A percentile compares a stretch with the other conserved stretches of the same genome.
Conservation (phyloP, 257 asterid genomes). For the Nicotiana noctiflora region DNA sequence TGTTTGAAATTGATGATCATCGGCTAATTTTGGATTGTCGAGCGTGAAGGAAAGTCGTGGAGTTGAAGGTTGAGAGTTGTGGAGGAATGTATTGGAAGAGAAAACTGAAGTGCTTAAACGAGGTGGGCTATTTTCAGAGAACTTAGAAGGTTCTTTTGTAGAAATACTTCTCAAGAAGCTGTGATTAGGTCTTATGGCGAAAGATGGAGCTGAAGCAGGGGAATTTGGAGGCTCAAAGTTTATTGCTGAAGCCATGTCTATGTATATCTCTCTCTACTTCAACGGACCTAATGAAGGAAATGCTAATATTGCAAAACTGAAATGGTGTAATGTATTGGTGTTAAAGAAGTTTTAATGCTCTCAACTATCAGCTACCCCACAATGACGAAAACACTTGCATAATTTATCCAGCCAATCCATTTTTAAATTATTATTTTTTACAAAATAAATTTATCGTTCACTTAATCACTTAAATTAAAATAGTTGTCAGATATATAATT, state of each 20-base stretch:
- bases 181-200: slow-evolving; percentile 38
- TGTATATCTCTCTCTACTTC: neutral
- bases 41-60: slow-evolving; percentile 47
- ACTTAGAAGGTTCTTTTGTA: slow-evolving; percentile 43
- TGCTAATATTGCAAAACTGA: neutral
- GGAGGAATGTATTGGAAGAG: slow-evolving; percentile 28
- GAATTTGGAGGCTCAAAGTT: slow-evolving; percentile 29
- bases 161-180: slow-evolving; percentile 59
- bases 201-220: slow-evolving; percentile 23
- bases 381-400: neutral
- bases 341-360: neutral
- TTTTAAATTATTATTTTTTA: no score
- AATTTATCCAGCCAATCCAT: no score
- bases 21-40: slow-evolving; percentile 12
- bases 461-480: no score
- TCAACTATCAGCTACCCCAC: neutral
- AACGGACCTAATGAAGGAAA: neutral
- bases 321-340: neutral
- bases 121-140: slow-evolving; percentile 30
- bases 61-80: slow-evolving; percentile 47
- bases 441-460: no score
- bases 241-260: slow-evolving; percentile 17
- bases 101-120: slow-evolving; percentile 30
- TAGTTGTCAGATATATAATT: no score
- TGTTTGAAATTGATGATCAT: slow-evolving; percentile 16